Percentiles rank a stretch among this genome's conserved stretches.
Conservation (phyloP, 2,329 filamentous ascomycete genomes). For the Incumbomyces delicatus region DNA sequence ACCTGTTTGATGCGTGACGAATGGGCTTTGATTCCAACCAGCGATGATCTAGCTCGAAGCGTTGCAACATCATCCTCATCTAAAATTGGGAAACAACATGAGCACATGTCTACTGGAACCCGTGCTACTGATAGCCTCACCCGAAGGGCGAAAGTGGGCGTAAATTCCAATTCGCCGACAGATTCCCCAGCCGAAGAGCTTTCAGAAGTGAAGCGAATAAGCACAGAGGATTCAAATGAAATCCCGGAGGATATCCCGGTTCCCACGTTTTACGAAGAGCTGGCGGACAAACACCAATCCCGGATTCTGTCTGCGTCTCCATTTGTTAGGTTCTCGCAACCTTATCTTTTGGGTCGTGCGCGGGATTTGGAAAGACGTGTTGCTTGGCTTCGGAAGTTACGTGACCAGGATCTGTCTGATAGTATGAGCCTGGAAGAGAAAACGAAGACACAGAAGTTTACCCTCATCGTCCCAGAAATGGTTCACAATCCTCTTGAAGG, state of each 20-base stretch:
- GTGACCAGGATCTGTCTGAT: slow-evolving; percentile 52
- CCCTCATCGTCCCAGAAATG: slow-evolving; percentile 92
- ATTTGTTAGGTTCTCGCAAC: slow-evolving; percentile 90
- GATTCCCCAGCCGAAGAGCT: slow-evolving; percentile 6
- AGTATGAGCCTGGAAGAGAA: slow-evolving; percentile 49
- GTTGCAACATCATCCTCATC: slow-evolving; percentile 2
- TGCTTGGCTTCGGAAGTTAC: slow-evolving; percentile 68
- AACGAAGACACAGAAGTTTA: slow-evolving; percentile 60
- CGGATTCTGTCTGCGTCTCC: slow-evolving; percentile 91
- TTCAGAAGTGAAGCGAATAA: slow-evolving; percentile 20
- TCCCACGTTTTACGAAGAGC: slow-evolving; percentile 88
- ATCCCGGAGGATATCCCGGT: slow-evolving; percentile 71
- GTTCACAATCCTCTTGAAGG: slow-evolving; percentile 73
- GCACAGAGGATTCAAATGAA: slow-evolving; percentile 41
- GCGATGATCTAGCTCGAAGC: slow-evolving; percentile 18
- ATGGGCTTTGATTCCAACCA: slow-evolving; percentile 69
- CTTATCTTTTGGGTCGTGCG: slow-evolving; percentile 83
- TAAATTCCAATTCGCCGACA: slow-evolving; percentile 8
- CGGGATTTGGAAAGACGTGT: slow-evolving; percentile 82
- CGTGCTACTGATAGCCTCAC: not conserved
- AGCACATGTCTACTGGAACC: not conserved
- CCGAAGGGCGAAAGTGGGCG: slow-evolving; percentile 10
- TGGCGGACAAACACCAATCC: slow-evolving; percentile 86
- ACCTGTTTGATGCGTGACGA: slow-evolving; percentile 90
- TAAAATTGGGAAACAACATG: not conserved